Conservation (phyloP, 331 rosid species). For the Quercus tomentella region DNA sequence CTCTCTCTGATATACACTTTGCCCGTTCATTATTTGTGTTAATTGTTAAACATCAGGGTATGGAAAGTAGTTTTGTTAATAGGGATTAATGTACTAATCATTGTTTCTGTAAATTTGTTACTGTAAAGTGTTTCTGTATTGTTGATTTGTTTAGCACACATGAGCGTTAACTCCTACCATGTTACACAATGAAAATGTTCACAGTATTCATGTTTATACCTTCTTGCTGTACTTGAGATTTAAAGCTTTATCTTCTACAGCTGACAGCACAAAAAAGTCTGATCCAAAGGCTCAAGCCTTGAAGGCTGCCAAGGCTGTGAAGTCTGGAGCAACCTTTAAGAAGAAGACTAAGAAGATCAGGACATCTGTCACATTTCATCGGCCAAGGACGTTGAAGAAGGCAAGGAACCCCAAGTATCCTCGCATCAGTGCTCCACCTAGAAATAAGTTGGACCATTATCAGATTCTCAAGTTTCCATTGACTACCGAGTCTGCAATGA, state of each 20-base stretch:
- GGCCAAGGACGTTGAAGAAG: conserved; percentile 76
- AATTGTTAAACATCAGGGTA: background rate
- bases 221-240: background rate
- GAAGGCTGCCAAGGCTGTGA: conserved; percentile 92
- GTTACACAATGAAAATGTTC: background rate
- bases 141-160: background rate
- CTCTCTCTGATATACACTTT: background rate
- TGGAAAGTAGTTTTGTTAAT: background rate
- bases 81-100: background rate
- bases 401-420: conserved; percentile 91
- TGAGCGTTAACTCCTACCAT: background rate
- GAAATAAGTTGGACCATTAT: conserved; percentile 87
- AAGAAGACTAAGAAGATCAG: conserved; percentile 83
- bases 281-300: conserved; percentile 86
- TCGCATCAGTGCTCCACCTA: conserved; percentile 81
- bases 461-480: conserved; percentile 83
- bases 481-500: conserved; percentile 94
- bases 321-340: conserved; percentile 66
- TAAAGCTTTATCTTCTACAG: conserved; percentile 22
- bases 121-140: background rate
- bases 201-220: background rate
- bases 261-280: conserved; percentile 44
- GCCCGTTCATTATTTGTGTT: no score
- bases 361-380: conserved; percentile 78
- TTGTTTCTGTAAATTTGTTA: background rate